Base-by-base conservation (phyloP, 345 rosid genomes). In the Boechera retrofracta region DNA sequence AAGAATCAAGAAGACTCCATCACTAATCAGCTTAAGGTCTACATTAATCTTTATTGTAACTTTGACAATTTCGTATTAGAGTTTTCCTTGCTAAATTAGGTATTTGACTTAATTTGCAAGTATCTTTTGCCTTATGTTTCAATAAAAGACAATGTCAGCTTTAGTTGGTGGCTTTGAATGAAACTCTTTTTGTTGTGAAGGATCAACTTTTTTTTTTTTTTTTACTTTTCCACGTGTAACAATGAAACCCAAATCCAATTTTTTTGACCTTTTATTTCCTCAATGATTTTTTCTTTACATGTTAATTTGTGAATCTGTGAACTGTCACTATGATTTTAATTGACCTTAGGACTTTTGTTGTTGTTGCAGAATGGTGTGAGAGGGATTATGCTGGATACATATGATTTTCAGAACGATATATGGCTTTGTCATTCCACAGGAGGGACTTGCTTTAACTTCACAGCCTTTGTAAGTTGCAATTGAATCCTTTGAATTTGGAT, bases 301-400 rank as follows among this genome's bases (percentile, higher is more conserved):
- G 42, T 58, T 64, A 8, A n/a, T 15, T 4, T 44, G 11, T 29
- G 44, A 16, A 56, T 28, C 0, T 41, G 6, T 55, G 42, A 53
- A 39, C 61, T 32, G 62, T 57, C 3, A 55, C 0, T 39, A 10
- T 39, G 42, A 39, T 9, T 2, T 9, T 9, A 10, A 4, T 41
- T 51, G 55, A 21, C 10, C 0, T 24, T 51, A 4, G 5, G 44
- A 15, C 8, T 29, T 18, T 18, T 18, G 9, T 63, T 36, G 24
- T 36, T 62, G 52, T 71, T 82, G 75, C 77, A 92, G 98, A 95
- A 95, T 89, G 98, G 97, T 58, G 93, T 92, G 72, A 86, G 98
- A 52, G 99, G 98, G 69, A 83, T 95, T 5, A 92, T 95, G 98
- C 87, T 92, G 4, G 99, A 95, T 64, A 87, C 91, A 77, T 95